Base-by-base conservation (phyloP, 106 monocot genomes). In the Apostasia ramifera region DNA sequence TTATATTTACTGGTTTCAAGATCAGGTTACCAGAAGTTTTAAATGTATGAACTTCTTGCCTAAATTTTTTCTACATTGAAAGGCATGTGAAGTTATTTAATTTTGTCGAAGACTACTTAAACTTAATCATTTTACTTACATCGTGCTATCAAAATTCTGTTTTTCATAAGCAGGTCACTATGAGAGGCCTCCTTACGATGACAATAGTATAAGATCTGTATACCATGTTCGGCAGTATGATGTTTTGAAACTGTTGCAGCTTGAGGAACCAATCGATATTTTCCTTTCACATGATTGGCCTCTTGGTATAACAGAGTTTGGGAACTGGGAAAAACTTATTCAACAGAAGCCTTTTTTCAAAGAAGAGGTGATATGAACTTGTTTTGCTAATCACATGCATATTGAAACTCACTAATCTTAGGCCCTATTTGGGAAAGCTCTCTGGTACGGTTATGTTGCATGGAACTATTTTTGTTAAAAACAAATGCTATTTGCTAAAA, bases 241-340 rank as follows among this genome's bases (percentile, higher is more conserved):
- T 83, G 97, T 92, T n/a, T 59, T 87, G 43, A 97, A 92, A 78
- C 89, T 97, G 48, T 85, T 85, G 89, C 84, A 87, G 64, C 64
- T 97, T 68, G 77, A 87, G 63, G 86, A 92, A 55, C 92, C 89
- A n/a, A 64, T 97, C 65, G 97, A 97, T 80, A 83, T 97, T 59
- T 97, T 97, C 77, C 70, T 97, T n/a, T 92, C 97, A 15, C 97
- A 97, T 81, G 97, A 97, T 77, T 97, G 97, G 97, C 97, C 92
- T 66, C 77, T 84, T 81, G 92, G 89, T 47, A 92, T 97, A 52
- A 89, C 92, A 37, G 97, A 97, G 39, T 97, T 87, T 79, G 92
- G 97, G 71, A 76, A 92, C 59, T 85, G 82, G 84, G 71, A 86
- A 68, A 79, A 73, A 70, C 97, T 97, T 80, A 41, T 87, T 65